phyloP scores from a whole-genome alignment of 2,329 filamentous ascomycete species.

The Aspergillus viridinutans region DNA sequence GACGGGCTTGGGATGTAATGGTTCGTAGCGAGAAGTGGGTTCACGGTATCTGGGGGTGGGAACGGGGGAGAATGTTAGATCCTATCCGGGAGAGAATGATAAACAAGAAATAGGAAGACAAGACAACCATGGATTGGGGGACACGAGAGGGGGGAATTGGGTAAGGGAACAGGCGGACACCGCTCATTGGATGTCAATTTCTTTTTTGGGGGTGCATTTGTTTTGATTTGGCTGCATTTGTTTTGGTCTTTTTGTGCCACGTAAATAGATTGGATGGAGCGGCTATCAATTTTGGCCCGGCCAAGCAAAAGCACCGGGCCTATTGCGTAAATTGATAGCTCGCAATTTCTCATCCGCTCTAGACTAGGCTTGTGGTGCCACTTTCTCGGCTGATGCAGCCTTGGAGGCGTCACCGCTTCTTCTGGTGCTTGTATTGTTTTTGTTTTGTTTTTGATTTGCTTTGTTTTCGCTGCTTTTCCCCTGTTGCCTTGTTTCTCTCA shows the following conservation, averaged over 20 bases:
- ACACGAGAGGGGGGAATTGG: neutral
- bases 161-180: neutral
- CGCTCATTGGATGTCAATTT: neutral
- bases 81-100: neutral
- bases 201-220: conserved; percentile 1
- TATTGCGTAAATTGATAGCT: neutral
- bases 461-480: neutral
- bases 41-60: conserved; percentile 49
- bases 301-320: conserved; percentile 9
- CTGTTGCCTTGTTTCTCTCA: neutral
- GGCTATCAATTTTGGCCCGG: conserved; percentile 10
- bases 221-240: conserved; percentile 5
- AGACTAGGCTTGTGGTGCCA: neutral
- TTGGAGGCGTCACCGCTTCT: neutral
- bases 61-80: neutral
- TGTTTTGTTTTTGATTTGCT: neutral
- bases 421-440: neutral
- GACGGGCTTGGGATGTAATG: conserved; percentile 38
- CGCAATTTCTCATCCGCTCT: neutral
- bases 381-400: neutral
- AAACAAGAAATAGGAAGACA: neutral
- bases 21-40: conserved; percentile 49
- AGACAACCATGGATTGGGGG: neutral
- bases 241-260: conserved; percentile 22
- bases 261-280: conserved; percentile 7